These are phyloP conservation scores for Nematocida minor DNA, from an alignment of 371 early-diverging fungal genomes.

Conservation along the genomic window DNA sequence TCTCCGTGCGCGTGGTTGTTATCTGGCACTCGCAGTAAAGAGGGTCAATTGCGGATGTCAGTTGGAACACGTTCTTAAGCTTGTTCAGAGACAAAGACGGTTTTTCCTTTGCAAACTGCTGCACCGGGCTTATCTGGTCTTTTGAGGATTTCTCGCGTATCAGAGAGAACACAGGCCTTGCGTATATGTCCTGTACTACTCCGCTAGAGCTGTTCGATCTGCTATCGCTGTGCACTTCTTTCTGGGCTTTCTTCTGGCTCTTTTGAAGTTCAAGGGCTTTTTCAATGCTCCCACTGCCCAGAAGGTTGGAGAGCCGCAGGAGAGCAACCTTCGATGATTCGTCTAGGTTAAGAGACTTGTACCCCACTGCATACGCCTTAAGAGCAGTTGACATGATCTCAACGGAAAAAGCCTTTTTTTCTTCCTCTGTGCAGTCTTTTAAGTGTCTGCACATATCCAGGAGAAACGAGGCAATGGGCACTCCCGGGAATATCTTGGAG, in stretches of 20 bases:
- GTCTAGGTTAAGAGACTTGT: slow-evolving; percentile 44
- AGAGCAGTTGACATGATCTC: slow-evolving; percentile 40
- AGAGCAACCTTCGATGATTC: slow-evolving; percentile 53
- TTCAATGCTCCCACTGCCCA: not conserved
- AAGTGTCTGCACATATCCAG: slow-evolving; percentile 29
- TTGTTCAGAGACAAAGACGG: slow-evolving; percentile 23
- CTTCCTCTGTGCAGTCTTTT: not conserved
- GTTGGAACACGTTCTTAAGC: slow-evolving; percentile 73
- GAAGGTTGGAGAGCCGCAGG: not conserved
- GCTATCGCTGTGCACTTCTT: not conserved
- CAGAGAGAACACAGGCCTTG: slow-evolving; percentile 31
- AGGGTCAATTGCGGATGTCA: slow-evolving; percentile 89
- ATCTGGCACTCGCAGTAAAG: slow-evolving; percentile 95
- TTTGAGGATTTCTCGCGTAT: not conserved
- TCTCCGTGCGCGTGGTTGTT: slow-evolving; percentile 86
- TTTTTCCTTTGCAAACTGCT: not conserved
- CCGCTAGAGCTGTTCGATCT: not conserved
- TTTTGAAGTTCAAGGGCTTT: not conserved
- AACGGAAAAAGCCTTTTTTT: not conserved
- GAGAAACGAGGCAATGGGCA: slow-evolving; percentile 40
- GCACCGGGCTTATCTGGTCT: not conserved
- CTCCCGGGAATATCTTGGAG: slow-evolving; percentile 57
- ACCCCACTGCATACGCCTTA: slow-evolving; percentile 50
- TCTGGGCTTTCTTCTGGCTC: not conserved
- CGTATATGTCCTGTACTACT: not conserved